These are phyloP conservation scores for Agrocybe praecox DNA, from an alignment of 768 basidiomycete genomes.

Conservation along the genomic window DNA sequence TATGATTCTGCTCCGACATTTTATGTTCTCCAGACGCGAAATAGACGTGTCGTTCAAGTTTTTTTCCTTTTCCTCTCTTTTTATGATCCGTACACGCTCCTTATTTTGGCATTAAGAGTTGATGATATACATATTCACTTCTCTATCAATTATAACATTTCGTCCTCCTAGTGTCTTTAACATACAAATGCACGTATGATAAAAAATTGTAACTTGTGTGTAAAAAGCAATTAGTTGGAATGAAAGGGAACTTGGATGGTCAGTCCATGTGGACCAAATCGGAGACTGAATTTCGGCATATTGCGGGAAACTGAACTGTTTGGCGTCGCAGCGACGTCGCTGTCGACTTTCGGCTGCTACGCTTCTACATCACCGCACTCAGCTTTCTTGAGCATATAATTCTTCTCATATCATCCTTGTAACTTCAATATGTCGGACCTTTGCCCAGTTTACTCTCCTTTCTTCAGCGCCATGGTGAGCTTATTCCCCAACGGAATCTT, in stretches of 20 bases:
- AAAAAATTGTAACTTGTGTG: neutral
- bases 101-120: constrained; percentile 11
- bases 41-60: constrained; percentile 15
- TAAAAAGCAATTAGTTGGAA: neutral
- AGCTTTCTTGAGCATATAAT: constrained; percentile 6
- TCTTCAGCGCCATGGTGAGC: constrained; percentile 95
- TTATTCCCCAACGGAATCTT: neutral
- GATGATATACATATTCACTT: neutral
- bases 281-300: constrained; percentile 16
- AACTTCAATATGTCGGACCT: constrained; percentile 47
- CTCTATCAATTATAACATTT: constrained; percentile 6
- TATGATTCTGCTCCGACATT: constrained; percentile 16
- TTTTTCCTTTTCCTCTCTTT: neutral
- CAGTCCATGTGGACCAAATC: constrained; percentile 6
- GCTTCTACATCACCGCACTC: constrained; percentile 16
- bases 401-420: constrained; percentile 5
- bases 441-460: constrained; percentile 95
- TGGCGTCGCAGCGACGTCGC: constrained; percentile 8
- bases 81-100: constrained; percentile 17
- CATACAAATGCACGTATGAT: neutral
- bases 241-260: neutral
- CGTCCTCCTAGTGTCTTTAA: constrained; percentile 1
- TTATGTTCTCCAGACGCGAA: constrained; percentile 13
- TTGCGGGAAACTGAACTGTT: neutral
- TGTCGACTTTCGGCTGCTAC: constrained; percentile 14